Evolutionary conservation across 306 rosid genomes (phyloP).

Genomic region (Mimosa pudica): DNA sequence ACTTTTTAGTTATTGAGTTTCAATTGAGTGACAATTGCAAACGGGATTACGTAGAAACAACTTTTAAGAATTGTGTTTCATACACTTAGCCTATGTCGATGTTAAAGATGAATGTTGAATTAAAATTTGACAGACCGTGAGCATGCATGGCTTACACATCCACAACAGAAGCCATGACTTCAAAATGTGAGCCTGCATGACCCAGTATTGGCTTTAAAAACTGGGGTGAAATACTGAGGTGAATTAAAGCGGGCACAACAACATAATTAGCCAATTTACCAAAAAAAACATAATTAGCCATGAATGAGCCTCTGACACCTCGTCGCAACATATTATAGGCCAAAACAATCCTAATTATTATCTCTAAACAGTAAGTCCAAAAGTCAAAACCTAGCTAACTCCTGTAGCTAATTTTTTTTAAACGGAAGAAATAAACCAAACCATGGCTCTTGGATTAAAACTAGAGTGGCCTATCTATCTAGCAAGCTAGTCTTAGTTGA

Average conservation of each 20-base stretch:
- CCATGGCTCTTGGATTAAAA: slow-evolving; percentile 1
- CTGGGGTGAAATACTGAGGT: not conserved
- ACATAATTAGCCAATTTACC: slow-evolving; percentile 31
- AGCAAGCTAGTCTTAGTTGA: not conserved
- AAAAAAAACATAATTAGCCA: slow-evolving; percentile 30
- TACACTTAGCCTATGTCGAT: not conserved
- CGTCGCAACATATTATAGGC: not conserved
- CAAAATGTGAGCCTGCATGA: slow-evolving; percentile 27
- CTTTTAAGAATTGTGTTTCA: too few relatives aligned
- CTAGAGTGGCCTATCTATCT: not conserved
- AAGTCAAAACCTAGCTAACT: not conserved
- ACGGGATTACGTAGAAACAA: not conserved
- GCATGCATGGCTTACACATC: slow-evolving; percentile 16
- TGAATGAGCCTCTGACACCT: slow-evolving; percentile 29
- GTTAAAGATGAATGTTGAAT: not conserved
- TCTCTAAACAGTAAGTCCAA: not conserved
- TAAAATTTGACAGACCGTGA: not conserved
- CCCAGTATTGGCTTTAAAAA: slow-evolving; percentile 28
- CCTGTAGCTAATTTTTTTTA: not conserved
- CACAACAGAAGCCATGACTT: slow-evolving; percentile 5
- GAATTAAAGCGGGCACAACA: too few relatives aligned
- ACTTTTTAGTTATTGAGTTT: too few relatives aligned
- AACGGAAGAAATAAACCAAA: not conserved
- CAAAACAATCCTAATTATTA: not conserved
- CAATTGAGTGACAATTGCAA: too few relatives aligned